A percentile compares a stretch with the other conserved stretches of the same genome.
Evolutionary conservation across 768 basidiomycete species (phyloP).

Genomic region (Lentinula edodes): DNA sequence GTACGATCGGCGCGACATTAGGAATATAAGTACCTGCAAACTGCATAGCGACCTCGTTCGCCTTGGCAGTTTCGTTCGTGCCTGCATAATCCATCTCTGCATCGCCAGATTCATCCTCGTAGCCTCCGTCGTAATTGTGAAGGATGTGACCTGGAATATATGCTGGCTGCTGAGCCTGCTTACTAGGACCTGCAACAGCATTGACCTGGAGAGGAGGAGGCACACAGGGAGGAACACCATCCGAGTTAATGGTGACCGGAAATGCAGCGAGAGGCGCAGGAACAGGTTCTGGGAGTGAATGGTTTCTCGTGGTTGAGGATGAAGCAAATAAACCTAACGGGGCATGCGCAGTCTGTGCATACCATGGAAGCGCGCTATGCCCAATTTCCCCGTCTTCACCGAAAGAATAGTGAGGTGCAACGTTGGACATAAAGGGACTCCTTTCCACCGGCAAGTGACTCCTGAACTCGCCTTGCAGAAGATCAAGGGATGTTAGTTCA

Average conservation of each 20-base stretch:
- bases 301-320: background rate
- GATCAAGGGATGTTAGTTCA: background rate
- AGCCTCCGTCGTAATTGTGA: background rate
- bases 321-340: background rate
- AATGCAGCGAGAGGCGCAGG: background rate
- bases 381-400: background rate
- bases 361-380: background rate
- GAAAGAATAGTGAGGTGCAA: background rate
- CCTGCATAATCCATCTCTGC: background rate
- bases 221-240: background rate
- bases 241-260: no score
- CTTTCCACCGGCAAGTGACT: background rate
- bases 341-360: background rate
- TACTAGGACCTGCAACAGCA: background rate
- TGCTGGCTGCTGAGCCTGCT: background rate
- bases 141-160: background rate
- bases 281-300: background rate
- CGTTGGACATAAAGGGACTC: background rate
- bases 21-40: background rate
- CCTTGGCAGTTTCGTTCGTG: background rate
- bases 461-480: background rate
- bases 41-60: background rate
- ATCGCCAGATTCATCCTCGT: background rate
- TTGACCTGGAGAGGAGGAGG: background rate
- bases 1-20: slow-evolving; percentile 18